Evolutionary conservation across 495 filamentous ascomycete genomes (phyloP).

Genomic region (Aspergillus asperescens): DNA sequence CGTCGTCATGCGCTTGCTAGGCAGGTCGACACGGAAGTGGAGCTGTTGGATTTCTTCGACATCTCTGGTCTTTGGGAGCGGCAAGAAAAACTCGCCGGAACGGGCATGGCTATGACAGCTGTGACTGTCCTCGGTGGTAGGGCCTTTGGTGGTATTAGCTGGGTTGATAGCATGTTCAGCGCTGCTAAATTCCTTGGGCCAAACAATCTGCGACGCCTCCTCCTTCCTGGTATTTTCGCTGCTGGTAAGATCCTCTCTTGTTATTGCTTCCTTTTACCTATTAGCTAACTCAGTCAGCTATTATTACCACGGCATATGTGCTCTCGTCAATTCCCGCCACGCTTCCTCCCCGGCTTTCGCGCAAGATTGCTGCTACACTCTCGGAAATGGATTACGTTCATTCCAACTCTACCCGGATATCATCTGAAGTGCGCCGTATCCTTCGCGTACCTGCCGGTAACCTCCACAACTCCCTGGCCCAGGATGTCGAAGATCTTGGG

Average conservation of each 20-base stretch:
- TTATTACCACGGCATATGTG: slow-evolving; percentile 69
- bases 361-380: slow-evolving; percentile 76
- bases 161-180: slow-evolving; percentile 82
- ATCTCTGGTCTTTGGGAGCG: slow-evolving; percentile 71
- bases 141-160: slow-evolving; percentile 74
- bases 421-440: slow-evolving; percentile 75
- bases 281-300: slow-evolving; percentile 50
- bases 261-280: background rate
- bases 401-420: slow-evolving; percentile 76
- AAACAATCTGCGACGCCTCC: slow-evolving; percentile 72
- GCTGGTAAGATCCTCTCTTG: slow-evolving; percentile 56
- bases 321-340: slow-evolving; percentile 81
- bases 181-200: slow-evolving; percentile 75
- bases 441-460: slow-evolving; percentile 79
- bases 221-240: slow-evolving; percentile 72
- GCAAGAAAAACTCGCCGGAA: slow-evolving; percentile 90
- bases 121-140: slow-evolving; percentile 79
- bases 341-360: slow-evolving; percentile 77
- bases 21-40: slow-evolving; percentile 80
- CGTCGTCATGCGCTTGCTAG: slow-evolving; percentile 73
- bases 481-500: slow-evolving; percentile 75
- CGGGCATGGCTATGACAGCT: slow-evolving; percentile 88
- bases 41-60: slow-evolving; percentile 92
- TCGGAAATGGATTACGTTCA: slow-evolving; percentile 85
- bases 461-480: slow-evolving; percentile 71